Evolutionary conservation across 371 early-diverging fungal genomes (phyloP), one percentile per base, ranked within the genome.

Genomic region (Mucor sp.): DNA sequence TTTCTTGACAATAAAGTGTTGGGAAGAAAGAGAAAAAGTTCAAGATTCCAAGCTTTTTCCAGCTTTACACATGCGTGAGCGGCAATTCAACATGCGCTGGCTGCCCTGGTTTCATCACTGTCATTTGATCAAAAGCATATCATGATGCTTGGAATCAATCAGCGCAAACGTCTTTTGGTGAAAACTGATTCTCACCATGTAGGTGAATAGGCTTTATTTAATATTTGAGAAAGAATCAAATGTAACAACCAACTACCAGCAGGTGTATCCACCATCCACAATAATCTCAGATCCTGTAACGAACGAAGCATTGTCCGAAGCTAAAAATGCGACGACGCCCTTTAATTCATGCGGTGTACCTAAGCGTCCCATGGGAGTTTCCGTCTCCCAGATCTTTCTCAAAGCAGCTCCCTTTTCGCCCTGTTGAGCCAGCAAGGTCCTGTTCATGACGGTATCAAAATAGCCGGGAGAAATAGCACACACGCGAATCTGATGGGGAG

Each of bases 401-500:
- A 76, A 62, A 27, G 63, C 63, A 14, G 33, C 64, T 30, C 78
- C 81, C 35, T 66, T 58, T 37, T 69, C 69, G 17, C 81, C 81
- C 59, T 72, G 67, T 19, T 81, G 65, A 0, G 60, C 74, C 6
- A 81, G 59, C 11, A 81, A 43, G 17, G 67, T 63, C 32, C 68
- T 68, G 32, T 76, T 81, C 74, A 81, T 75, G 2, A 37, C 77
- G 1, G 79, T 81, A 9, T 76, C 81, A 71, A 81, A 78, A 61
- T 78, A 81, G 19, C 77, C 79, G 25, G 81, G 79, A 7, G 77
- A 75, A 30, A 81, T 73, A 37, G 77, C 61, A 25, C 74, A 74
- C 3, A 81, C 81, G 6, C 82, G 74, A 48, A 82, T 80, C n/a
- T 75, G 70, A 56, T 80, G 68, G n/a, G 69, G 75, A n/a, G 81